phyloP scores from a whole-genome alignment of 164 flowering plant genomes.

The Tinospora cordifolia region DNA sequence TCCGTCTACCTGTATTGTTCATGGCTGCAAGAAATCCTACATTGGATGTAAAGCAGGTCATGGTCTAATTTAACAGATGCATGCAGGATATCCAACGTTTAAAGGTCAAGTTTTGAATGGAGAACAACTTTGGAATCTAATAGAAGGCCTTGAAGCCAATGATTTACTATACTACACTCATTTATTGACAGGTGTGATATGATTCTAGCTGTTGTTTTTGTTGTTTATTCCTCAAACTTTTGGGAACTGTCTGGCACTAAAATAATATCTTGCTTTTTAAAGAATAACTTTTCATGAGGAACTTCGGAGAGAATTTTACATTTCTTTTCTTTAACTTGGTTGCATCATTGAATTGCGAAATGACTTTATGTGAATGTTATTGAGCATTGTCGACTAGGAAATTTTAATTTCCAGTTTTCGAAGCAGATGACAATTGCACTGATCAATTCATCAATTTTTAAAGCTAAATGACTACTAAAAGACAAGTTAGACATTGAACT shows the following conservation, averaged over 20 bases:
- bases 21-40: slow-evolving; percentile 27
- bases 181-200: slow-evolving; percentile 68
- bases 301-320: not conserved
- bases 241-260: not conserved
- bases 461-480: not conserved
- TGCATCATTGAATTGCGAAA: not conserved
- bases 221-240: not conserved
- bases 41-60: slow-evolving; percentile 11
- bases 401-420: too few species aligned
- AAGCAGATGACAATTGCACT: not conserved
- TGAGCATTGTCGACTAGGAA: not conserved
- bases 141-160: slow-evolving; percentile 94
- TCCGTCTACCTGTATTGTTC: slow-evolving; percentile 28
- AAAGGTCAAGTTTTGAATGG: slow-evolving; percentile 98
- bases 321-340: not conserved
- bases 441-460: not conserved
- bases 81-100: slow-evolving; percentile 91
- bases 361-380: not conserved
- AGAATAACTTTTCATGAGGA: not conserved
- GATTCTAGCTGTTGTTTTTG: not conserved
- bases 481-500: not conserved
- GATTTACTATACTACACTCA: slow-evolving; percentile 79
- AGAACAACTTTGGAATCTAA: slow-evolving; percentile 76
- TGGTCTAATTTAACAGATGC: slow-evolving; percentile 22
- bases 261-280: not conserved